phyloP scores from a whole-genome alignment of 352 stramenopile species.

The Aphanomyces astaci region DNA sequence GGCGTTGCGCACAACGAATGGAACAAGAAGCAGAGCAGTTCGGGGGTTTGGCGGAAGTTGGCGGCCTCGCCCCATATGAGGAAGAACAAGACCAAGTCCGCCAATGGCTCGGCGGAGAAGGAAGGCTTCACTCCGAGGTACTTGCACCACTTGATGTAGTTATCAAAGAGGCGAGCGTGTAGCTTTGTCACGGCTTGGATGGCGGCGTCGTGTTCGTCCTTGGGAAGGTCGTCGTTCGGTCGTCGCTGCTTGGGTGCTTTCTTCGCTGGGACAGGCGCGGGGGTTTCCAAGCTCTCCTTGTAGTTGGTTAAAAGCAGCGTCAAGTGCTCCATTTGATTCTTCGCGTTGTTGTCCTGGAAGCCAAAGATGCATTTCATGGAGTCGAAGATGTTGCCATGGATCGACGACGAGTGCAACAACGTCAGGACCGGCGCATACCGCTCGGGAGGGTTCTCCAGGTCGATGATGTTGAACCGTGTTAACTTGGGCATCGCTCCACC shows the following conservation, averaged over 20 bases:
- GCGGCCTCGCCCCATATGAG: slow-evolving; percentile 78
- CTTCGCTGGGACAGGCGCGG: slow-evolving; percentile 33
- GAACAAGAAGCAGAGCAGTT: slow-evolving; percentile 71
- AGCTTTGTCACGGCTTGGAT: slow-evolving; percentile 32
- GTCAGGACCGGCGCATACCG: slow-evolving; percentile 38
- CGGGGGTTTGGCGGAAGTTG: slow-evolving; percentile 76
- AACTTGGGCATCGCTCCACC: background rate
- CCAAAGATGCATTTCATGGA: slow-evolving; percentile 92
- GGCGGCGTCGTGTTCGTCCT: slow-evolving; percentile 13
- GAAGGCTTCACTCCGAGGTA: slow-evolving; percentile 70
- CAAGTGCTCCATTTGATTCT: slow-evolving; percentile 74
- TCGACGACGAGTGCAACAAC: slow-evolving; percentile 42
- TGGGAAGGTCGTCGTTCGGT: background rate
- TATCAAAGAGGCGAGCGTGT: slow-evolving; percentile 64
- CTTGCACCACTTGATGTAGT: slow-evolving; percentile 86
- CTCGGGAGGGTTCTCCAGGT: slow-evolving; percentile 47
- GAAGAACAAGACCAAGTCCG: slow-evolving; percentile 77
- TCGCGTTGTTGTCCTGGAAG: slow-evolving; percentile 88
- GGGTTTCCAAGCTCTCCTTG: slow-evolving; percentile 46
- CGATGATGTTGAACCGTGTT: slow-evolving; percentile 62
- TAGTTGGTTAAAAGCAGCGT: slow-evolving; percentile 75
- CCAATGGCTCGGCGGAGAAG: slow-evolving; percentile 69
- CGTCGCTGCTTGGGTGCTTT: slow-evolving; percentile 25
- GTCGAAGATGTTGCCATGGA: slow-evolving; percentile 78
- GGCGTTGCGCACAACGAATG: slow-evolving; percentile 27